These are phyloP conservation scores for Phytophthora rubi DNA, from an alignment of 352 stramenopile species.

Conservation along the genomic window DNA sequence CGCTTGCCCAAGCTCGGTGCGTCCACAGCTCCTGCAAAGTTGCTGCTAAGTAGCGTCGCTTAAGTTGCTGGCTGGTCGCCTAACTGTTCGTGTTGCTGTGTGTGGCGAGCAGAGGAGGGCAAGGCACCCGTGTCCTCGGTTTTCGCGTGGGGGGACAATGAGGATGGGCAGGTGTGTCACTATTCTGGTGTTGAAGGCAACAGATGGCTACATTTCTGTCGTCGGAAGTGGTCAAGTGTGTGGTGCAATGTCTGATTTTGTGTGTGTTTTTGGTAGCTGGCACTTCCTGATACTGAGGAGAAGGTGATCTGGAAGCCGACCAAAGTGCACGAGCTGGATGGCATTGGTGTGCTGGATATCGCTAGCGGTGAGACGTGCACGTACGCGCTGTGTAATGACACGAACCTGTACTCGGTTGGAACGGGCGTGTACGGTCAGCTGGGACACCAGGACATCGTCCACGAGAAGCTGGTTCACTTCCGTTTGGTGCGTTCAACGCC, in stretches of 20 bases:
- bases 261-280: constrained; percentile 45
- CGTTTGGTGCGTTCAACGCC: constrained; percentile 52
- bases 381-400: constrained; percentile 68
- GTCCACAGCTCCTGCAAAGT: constrained; percentile 3
- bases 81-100: constrained; percentile 8
- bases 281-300: constrained; percentile 46
- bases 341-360: constrained; percentile 69
- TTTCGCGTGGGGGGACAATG: constrained; percentile 81
- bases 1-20: constrained; percentile 58
- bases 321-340: constrained; percentile 64
- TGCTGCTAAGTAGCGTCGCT: not conserved
- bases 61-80: constrained; percentile 1
- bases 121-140: constrained; percentile 58
- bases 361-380: constrained; percentile 70
- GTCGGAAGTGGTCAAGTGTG: not conserved
- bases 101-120: constrained; percentile 35
- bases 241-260: constrained; percentile 3
- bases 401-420: constrained; percentile 80
- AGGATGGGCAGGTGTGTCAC: constrained; percentile 73
- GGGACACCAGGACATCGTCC: constrained; percentile 77
- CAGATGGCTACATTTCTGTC: constrained; percentile 18
- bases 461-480: constrained; percentile 82
- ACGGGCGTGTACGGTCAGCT: constrained; percentile 66
- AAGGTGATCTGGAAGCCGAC: constrained; percentile 70
- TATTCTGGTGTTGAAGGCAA: constrained; percentile 16